phyloP scores from a whole-genome alignment of 352 stramenopile genomes.

The Achlya hypogyna region DNA sequence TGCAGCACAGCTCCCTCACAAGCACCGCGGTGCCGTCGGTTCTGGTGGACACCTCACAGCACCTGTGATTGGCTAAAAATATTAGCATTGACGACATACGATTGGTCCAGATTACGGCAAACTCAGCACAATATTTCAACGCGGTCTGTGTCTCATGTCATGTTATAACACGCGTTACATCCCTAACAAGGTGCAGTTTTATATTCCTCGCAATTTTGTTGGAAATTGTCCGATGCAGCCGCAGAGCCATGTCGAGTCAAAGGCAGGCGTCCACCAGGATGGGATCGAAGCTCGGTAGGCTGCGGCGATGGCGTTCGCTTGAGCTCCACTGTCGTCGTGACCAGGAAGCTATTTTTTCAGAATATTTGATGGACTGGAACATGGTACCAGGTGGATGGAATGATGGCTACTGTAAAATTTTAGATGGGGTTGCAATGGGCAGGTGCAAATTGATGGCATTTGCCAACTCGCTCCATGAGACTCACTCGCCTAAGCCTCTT shows the following conservation, averaged over 20 bases:
- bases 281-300: not conserved
- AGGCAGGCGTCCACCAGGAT: not conserved
- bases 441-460: too few species aligned
- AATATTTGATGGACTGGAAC: not conserved
- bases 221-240: not conserved
- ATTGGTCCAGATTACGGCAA: not conserved
- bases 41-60: too few species aligned
- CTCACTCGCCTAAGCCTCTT: too few species aligned
- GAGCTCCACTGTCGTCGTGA: too few species aligned
- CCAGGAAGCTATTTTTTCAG: not conserved
- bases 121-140: not conserved
- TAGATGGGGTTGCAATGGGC: not conserved
- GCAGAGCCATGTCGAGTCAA: not conserved
- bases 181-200: not conserved
- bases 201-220: not conserved
- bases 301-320: too few species aligned
- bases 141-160: not conserved
- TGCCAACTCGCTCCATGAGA: not conserved
- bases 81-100: not conserved
- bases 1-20: too few species aligned
- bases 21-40: too few species aligned
- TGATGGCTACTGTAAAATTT: not conserved
- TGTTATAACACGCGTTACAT: not conserved
- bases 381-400: not conserved
- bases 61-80: not conserved